Evolutionary conservation across 768 basidiomycete genomes (phyloP), one percentile per base, ranked within the genome.

Genomic region (Suillus ampliporus): DNA sequence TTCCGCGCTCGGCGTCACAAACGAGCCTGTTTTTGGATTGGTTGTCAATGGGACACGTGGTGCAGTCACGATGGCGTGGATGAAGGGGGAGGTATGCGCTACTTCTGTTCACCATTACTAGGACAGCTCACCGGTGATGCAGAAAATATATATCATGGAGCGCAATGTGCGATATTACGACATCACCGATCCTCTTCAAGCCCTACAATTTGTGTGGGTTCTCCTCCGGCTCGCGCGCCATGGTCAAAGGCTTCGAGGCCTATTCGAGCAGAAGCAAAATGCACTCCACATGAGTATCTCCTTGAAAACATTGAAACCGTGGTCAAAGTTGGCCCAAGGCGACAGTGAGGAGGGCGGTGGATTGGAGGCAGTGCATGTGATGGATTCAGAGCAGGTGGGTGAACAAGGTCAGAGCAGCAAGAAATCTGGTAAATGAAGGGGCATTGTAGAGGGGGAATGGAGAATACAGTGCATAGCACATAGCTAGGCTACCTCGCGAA

Each of bases 21-120:
- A 58, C 19, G 43, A 58, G 15, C 57, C 57, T 11, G 23, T 58
- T 4, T 58, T 58, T 21, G 43, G 57, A 11, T 15, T 58, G 5
- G 57, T 58, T 4, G 57, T 58, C 11, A 19, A 58, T 23, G 57
- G 43, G 3, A 1, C 37, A 7, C 5, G 23, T 11, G 57, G 57
- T 7, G 31, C 57, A n/a, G 9, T 58, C 4, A 41, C n/a, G 0
- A 58, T 58, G 57, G 38, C 43, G 3, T 58, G 57, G 57, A 26
- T 51, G 57, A 58, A 9, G 6, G 34, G 34, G 2, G 4, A 28
- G 5, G 57, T 58, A 51, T 48, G 57, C 17, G 15, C 14, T 21
- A 3, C 34, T 4, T 35, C 34, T 14, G 14, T 21, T 35, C 14
- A 15, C 34, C 14, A 53, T 35, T 34, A 13, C 14, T 13, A 13